Evolutionary conservation across 2,329 filamentous ascomycete species (phyloP).

Genomic region (Colletotrichum tofieldiae): DNA sequence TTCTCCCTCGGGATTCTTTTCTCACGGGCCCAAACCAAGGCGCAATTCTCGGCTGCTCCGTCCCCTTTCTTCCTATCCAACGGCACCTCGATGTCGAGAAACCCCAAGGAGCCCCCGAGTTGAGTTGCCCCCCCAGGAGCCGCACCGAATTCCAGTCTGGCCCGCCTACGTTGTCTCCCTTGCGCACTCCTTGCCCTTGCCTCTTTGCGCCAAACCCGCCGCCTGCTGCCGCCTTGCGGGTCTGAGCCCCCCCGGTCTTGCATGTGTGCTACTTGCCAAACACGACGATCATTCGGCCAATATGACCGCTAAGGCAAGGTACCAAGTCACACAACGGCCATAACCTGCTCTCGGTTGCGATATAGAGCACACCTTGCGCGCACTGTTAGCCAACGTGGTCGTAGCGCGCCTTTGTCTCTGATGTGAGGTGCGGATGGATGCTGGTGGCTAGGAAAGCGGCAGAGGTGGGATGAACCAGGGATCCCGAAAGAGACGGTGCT

Average conservation of each 20-base stretch:
- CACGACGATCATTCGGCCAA: background rate
- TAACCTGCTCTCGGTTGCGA: background rate
- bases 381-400: background rate
- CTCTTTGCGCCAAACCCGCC: slow-evolving; percentile 13
- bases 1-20: slow-evolving; percentile 42
- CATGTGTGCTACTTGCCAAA: slow-evolving; percentile 8
- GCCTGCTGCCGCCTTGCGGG: slow-evolving; percentile 31
- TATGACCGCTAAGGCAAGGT: slow-evolving; percentile 3
- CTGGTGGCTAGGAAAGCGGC: slow-evolving; percentile 10
- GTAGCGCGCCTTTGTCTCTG: slow-evolving; percentile 14
- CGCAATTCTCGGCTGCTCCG: slow-evolving; percentile 26
- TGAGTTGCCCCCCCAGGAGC: slow-evolving; percentile 25
- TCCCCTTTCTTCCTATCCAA: slow-evolving; percentile 42
- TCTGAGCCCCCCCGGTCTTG: slow-evolving; percentile 18
- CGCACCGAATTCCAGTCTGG: slow-evolving; percentile 29
- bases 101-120: slow-evolving; percentile 20
- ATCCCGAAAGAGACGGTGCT: slow-evolving; percentile 18
- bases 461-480: slow-evolving; percentile 34
- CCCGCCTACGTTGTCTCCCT: slow-evolving; percentile 11
- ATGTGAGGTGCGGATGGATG: background rate
- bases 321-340: slow-evolving; percentile 4
- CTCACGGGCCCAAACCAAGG: slow-evolving; percentile 11
- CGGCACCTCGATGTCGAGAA: slow-evolving; percentile 26
- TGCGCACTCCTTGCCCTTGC: slow-evolving; percentile 25
- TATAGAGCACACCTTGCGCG: background rate